These are phyloP conservation scores for Coccomyxa sp. DNA, from an alignment of 139 green algal species.

Conservation along the genomic window DNA sequence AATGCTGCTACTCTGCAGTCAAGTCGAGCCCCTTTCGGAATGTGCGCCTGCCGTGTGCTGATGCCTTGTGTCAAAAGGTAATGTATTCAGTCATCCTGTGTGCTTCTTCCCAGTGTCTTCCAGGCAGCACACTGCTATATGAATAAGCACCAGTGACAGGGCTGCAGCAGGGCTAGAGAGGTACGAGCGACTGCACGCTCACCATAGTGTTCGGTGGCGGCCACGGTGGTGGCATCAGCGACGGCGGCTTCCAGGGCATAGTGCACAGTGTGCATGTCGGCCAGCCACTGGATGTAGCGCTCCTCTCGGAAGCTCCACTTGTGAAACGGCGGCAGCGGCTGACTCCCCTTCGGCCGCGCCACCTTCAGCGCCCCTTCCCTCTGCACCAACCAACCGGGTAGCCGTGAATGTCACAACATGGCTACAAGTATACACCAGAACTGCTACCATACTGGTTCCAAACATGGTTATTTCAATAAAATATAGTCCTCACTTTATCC, in stretches of 20 bases:
- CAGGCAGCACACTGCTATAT: too few species aligned
- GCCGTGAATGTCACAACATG: background rate
- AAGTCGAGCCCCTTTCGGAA: too few species aligned
- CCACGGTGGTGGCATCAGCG: constrained; percentile 3
- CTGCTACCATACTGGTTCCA: too few species aligned
- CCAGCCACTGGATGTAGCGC: constrained; percentile 25
- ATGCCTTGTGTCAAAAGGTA: too few species aligned
- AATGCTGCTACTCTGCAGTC: too few species aligned
- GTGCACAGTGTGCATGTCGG: constrained; percentile 17
- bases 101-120: too few species aligned
- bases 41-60: too few species aligned
- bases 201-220: background rate
- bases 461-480: too few species aligned
- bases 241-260: constrained; percentile 12
- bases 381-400: background rate
- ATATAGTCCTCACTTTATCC: too few species aligned
- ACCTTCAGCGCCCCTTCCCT: constrained; percentile 9
- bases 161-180: too few species aligned
- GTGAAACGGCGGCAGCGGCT: constrained; percentile 20
- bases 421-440: background rate
- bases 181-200: background rate
- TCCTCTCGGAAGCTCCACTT: constrained; percentile 21
- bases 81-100: too few species aligned
- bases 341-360: background rate
- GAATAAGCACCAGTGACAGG: too few species aligned